These are phyloP conservation scores for Candida vartiovaarae DNA, from an alignment of 805 yeast genomes.

Conservation along the genomic window DNA sequence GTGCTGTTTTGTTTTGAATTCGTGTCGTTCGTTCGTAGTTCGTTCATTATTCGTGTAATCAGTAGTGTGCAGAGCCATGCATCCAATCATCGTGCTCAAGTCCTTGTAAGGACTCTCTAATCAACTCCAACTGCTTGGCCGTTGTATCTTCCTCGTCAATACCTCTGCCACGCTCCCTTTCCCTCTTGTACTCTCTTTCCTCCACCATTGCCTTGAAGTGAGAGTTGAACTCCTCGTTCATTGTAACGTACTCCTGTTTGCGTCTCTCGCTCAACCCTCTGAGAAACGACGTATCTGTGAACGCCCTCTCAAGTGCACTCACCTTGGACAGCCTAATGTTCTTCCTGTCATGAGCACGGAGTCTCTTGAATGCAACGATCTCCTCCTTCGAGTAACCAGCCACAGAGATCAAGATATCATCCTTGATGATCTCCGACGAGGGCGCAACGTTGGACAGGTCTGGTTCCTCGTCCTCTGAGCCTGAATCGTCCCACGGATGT, in stretches of 20 bases:
- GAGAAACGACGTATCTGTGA: constrained; percentile 12
- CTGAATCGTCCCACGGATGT: constrained; percentile 19
- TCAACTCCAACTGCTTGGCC: constrained; percentile 2
- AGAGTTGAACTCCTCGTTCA: constrained; percentile 14
- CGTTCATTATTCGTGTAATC: neutral
- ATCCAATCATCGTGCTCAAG: constrained; percentile 10
- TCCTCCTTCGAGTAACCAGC: constrained; percentile 24
- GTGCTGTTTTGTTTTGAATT: neutral
- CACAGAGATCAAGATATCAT: constrained; percentile 21
- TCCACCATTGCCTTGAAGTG: constrained; percentile 3
- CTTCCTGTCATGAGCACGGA: constrained; percentile 18
- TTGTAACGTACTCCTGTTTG: constrained; percentile 14
- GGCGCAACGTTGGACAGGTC: constrained; percentile 19
- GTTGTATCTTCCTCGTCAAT: neutral
- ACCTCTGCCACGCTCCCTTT: neutral
- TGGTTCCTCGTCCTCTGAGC: constrained; percentile 23
- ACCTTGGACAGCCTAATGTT: constrained; percentile 19
- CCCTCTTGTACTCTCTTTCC: constrained; percentile 2
- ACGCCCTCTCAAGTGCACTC: constrained; percentile 18
- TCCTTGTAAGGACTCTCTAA: constrained; percentile 4
- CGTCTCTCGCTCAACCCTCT: constrained; percentile 6
- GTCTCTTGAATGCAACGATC: constrained; percentile 19
- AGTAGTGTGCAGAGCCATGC: neutral
- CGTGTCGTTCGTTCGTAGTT: no score
- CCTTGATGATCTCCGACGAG: constrained; percentile 10